phyloP scores from a whole-genome alignment of 805 yeast genomes.

The Saturnispora zaruensis region DNA sequence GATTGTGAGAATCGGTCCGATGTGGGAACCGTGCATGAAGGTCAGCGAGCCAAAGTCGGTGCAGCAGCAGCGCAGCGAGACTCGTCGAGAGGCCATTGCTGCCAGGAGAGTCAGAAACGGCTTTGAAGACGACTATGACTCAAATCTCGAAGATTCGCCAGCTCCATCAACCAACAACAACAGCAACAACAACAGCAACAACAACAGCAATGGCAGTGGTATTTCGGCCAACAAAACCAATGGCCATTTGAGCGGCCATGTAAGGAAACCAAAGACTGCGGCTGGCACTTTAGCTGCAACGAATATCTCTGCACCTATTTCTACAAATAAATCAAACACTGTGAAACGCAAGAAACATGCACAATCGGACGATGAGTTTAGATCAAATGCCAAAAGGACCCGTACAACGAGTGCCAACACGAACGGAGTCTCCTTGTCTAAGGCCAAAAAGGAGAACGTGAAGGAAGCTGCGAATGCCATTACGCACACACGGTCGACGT shows the following conservation, averaged over 20 bases:
- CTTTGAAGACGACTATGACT: slow-evolving; percentile 14
- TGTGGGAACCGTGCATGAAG: slow-evolving; percentile 87
- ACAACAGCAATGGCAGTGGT: not conserved
- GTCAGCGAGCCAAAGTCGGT: slow-evolving; percentile 50
- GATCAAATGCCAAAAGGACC: slow-evolving; percentile 1
- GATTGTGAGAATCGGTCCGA: slow-evolving; percentile 63
- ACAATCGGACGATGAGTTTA: not conserved
- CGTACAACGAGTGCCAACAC: slow-evolving; percentile 4
- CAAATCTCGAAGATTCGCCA: slow-evolving; percentile 15
- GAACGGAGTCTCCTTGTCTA: slow-evolving; percentile 1
- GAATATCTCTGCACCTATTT: not conserved
- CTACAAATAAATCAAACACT: not conserved
- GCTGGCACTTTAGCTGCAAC: not conserved
- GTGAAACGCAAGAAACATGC: not conserved
- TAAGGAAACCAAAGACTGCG: slow-evolving; percentile 1
- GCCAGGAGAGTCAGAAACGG: slow-evolving; percentile 57
- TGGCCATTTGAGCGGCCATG: slow-evolving; percentile 6
- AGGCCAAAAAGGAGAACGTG: slow-evolving; percentile 2
- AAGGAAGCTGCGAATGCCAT: not conserved
- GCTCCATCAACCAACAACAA: not conserved
- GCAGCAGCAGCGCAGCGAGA: slow-evolving; percentile 72
- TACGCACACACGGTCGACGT: not conserved
- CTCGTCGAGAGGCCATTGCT: slow-evolving; percentile 83
- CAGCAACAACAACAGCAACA: not conserved
- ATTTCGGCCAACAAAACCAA: not conserved